phyloP scores from a whole-genome alignment of 345 rosid genomes.

The Cardiospermum halicacabum region DNA sequence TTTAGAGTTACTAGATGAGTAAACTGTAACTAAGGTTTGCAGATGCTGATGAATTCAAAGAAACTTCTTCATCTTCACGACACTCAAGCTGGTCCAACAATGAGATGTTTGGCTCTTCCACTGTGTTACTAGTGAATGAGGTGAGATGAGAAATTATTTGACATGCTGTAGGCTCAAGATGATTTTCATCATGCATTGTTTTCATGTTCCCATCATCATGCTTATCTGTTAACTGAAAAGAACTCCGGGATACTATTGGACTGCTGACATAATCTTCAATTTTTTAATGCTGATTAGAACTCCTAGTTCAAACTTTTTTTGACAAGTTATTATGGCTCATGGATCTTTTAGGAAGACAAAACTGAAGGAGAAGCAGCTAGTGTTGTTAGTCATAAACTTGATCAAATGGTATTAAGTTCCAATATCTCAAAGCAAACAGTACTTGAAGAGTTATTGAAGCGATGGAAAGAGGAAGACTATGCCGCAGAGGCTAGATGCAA shows the following conservation, averaged over 20 bases:
- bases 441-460: slow-evolving; percentile 39
- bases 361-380: slow-evolving; percentile 29
- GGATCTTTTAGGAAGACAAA: slow-evolving; percentile 46
- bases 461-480: slow-evolving; percentile 62
- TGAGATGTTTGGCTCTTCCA: slow-evolving; percentile 34
- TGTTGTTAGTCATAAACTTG: slow-evolving; percentile 32
- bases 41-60: slow-evolving; percentile 47
- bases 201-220: slow-evolving; percentile 8
- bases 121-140: slow-evolving; percentile 28
- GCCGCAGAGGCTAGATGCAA: slow-evolving; percentile 68
- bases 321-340: slow-evolving; percentile 11
- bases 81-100: slow-evolving; percentile 34
- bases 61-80: slow-evolving; percentile 24
- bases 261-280: background rate
- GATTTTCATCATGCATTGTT: background rate
- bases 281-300: background rate
- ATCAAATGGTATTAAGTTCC: slow-evolving; percentile 34
- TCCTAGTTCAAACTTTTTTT: slow-evolving; percentile 6
- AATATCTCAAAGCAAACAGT: slow-evolving; percentile 35
- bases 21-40: slow-evolving; percentile 45
- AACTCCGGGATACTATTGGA: background rate
- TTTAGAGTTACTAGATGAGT: slow-evolving; percentile 28
- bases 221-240: background rate
- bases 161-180: background rate
- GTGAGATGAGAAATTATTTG: slow-evolving; percentile 36